A percentile compares a stretch with the other conserved stretches of the same genome.
These are phyloP conservation scores for Hypoxylon rubiginosum DNA, from an alignment of 2,329 filamentous ascomycete genomes.

Conservation along the genomic window DNA sequence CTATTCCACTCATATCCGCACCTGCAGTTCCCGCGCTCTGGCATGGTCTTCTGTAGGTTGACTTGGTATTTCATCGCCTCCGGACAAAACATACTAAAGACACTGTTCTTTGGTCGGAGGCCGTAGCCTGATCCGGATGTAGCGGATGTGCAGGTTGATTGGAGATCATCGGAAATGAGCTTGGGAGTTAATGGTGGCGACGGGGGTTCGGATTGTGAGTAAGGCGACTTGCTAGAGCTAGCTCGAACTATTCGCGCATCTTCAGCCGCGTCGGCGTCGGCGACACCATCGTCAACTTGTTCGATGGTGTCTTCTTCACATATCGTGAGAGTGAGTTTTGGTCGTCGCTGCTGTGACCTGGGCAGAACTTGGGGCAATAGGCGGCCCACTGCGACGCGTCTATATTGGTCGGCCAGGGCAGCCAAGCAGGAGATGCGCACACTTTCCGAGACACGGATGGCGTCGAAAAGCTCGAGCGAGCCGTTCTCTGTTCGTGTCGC, in stretches of 20 bases:
- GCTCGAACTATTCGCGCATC: conserved; percentile 44
- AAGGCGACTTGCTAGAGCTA: conserved; percentile 44
- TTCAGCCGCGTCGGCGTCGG: conserved; percentile 41
- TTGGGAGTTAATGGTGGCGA: conserved; percentile 53
- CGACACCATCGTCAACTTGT: conserved; percentile 39
- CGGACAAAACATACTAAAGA: conserved; percentile 58
- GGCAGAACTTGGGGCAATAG: conserved; percentile 47
- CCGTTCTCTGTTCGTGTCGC: conserved; percentile 37
- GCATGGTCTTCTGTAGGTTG: conserved; percentile 50
- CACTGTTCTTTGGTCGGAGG: conserved; percentile 53
- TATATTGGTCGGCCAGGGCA: conserved; percentile 55
- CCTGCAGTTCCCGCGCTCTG: conserved; percentile 47
- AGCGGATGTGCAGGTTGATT: conserved; percentile 39
- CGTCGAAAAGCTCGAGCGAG: conserved; percentile 53
- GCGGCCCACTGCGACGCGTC: conserved; percentile 51
- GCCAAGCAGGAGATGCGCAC: conserved; percentile 51
- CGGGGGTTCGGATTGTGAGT: conserved; percentile 48
- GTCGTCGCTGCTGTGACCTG: conserved; percentile 24
- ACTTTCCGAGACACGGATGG: conserved; percentile 53
- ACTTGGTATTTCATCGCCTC: conserved; percentile 58
- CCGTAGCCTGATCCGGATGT: conserved; percentile 21
- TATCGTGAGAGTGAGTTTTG: conserved; percentile 32
- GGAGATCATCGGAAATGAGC: conserved; percentile 41
- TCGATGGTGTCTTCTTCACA: conserved; percentile 36
- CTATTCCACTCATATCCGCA: conserved; percentile 56